These are phyloP conservation scores for Phytophthora uliginosa DNA, from an alignment of 352 stramenopile genomes.

Conservation along the genomic window DNA sequence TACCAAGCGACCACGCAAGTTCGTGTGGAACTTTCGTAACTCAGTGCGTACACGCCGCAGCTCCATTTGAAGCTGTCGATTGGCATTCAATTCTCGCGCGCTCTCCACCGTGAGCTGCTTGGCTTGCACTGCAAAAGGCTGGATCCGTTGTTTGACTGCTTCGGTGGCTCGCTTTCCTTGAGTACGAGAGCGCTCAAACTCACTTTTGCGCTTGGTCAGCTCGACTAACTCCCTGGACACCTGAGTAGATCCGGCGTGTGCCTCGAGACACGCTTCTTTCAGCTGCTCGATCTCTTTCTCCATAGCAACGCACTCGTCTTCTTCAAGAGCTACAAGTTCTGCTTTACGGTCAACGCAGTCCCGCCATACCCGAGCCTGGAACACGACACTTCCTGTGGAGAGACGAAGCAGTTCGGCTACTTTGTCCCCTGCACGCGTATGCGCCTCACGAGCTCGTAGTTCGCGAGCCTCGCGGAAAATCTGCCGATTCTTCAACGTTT, in stretches of 20 bases:
- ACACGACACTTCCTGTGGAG: slow-evolving; percentile 55
- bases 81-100: slow-evolving; percentile 54
- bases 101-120: slow-evolving; percentile 69
- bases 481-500: slow-evolving; percentile 65
- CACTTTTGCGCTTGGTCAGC: slow-evolving; percentile 46
- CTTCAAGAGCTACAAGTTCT: slow-evolving; percentile 52
- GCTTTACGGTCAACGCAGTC: slow-evolving; percentile 67
- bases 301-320: slow-evolving; percentile 48
- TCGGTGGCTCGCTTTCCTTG: slow-evolving; percentile 31
- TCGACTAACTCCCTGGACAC: slow-evolving; percentile 47
- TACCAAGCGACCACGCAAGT: slow-evolving; percentile 52
- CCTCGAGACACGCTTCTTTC: slow-evolving; percentile 49
- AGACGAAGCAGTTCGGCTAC: slow-evolving; percentile 40
- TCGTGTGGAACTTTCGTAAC: slow-evolving; percentile 49
- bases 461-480: slow-evolving; percentile 58
- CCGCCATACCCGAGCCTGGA: slow-evolving; percentile 77
- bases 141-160: slow-evolving; percentile 61
- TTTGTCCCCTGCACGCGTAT: slow-evolving; percentile 43
- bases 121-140: slow-evolving; percentile 69
- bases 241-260: slow-evolving; percentile 49
- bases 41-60: slow-evolving; percentile 46
- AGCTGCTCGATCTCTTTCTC: slow-evolving; percentile 65
- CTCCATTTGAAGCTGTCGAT: slow-evolving; percentile 68
- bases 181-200: slow-evolving; percentile 40
- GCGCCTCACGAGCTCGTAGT: slow-evolving; percentile 26